These are phyloP conservation scores for Polymyxa betae DNA, from an alignment of 208 protist genomes.

Conservation along the genomic window DNA sequence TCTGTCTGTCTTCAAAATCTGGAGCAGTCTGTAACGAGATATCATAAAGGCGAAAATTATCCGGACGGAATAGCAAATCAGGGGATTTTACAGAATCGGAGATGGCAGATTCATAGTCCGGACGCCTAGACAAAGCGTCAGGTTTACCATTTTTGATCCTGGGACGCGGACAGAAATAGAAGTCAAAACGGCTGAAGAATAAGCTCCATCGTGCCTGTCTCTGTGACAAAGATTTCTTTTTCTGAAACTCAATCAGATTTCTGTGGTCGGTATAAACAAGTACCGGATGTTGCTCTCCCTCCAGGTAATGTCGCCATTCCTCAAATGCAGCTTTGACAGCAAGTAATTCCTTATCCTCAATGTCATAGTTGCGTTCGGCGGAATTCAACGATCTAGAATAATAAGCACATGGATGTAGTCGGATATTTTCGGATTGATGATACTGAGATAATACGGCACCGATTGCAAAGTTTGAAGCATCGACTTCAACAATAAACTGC, in stretches of 20 bases:
- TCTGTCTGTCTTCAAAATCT: too few species aligned
- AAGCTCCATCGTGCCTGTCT: neutral
- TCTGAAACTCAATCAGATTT: neutral
- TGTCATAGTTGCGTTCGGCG: slow-evolving; percentile 19
- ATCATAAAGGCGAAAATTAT: too few species aligned
- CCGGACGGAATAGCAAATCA: too few species aligned
- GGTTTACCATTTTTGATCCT: neutral
- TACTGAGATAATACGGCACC: neutral
- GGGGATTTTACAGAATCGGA: too few species aligned
- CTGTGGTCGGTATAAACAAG: neutral
- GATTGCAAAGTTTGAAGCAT: neutral
- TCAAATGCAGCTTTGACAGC: neutral
- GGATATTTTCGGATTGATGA: too few species aligned
- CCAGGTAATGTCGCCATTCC: slow-evolving; percentile 24
- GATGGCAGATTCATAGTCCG: too few species aligned
- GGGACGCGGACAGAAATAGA: neutral
- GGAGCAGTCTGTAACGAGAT: too few species aligned
- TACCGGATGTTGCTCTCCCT: neutral
- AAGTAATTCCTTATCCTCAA: slow-evolving; percentile 41
- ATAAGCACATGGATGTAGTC: too few species aligned
- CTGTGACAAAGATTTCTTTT: neutral
- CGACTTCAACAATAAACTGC: neutral
- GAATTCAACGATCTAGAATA: too few species aligned
- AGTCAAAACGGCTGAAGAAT: neutral
- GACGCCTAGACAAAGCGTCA: neutral